Percentiles rank a stretch among this genome's conserved stretches.
Evolutionary conservation across 208 protist genomes (phyloP).

Genomic region (Kentomonas sorsogonicus): DNA sequence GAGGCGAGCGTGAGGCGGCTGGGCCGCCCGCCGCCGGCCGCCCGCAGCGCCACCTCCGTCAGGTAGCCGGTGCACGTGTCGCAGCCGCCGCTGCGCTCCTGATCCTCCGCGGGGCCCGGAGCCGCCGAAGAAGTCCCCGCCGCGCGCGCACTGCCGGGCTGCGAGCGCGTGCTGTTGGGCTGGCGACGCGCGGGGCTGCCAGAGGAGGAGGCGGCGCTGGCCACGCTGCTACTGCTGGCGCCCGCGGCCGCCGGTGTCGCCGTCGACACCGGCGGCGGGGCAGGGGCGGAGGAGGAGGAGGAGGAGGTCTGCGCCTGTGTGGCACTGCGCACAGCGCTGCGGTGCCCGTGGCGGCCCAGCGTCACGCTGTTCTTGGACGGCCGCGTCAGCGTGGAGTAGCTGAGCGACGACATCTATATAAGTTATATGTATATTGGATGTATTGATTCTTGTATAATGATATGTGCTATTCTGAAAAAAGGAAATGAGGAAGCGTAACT

Average conservation of each 20-base stretch:
- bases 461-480: constrained; percentile 6
- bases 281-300: neutral
- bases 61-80: neutral
- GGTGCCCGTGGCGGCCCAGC: constrained; percentile 19
- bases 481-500: neutral
- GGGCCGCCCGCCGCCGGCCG: too few species aligned
- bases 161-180: too few species aligned
- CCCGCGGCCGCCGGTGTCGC: neutral
- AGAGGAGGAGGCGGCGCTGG: too few species aligned
- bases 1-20: constrained; percentile 7
- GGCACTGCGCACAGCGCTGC: constrained; percentile 10
- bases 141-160: too few species aligned
- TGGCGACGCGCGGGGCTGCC: too few species aligned
- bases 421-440: neutral
- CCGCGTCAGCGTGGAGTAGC: constrained; percentile 12
- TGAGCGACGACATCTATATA: constrained; percentile 5
- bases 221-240: too few species aligned
- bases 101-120: neutral
- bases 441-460: neutral
- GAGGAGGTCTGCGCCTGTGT: neutral
- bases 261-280: neutral
- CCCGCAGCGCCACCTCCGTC: too few species aligned
- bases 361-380: constrained; percentile 21
- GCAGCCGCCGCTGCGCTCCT: neutral
- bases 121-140: neutral